Evolutionary conservation across 192 early-diverging fungal species (phyloP).

Genomic region (Chytriomyces sp.): DNA sequence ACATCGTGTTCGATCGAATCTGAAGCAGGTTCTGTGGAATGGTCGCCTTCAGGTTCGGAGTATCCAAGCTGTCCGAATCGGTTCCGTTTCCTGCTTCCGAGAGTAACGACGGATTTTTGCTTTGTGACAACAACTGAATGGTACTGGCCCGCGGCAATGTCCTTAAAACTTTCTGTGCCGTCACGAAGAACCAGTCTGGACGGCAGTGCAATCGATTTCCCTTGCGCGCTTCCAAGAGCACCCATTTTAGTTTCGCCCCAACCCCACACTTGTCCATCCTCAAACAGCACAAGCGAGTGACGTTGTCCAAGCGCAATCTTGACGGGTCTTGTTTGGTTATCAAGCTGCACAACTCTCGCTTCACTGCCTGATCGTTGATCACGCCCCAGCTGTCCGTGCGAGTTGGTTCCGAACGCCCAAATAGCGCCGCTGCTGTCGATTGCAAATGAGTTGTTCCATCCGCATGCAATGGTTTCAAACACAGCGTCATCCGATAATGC

Average conservation of each 20-base stretch:
- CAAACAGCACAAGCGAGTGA: conserved; percentile 40
- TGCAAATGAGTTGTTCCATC: conserved; percentile 64
- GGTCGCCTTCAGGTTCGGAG: not conserved
- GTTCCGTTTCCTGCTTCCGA: conserved; percentile 25
- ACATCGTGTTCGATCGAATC: not conserved
- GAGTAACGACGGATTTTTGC: not conserved
- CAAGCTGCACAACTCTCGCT: not conserved
- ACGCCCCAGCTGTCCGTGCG: conserved; percentile 35
- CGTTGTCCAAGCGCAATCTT: conserved; percentile 35
- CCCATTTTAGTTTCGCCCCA: conserved; percentile 48
- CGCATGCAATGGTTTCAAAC: conserved; percentile 56
- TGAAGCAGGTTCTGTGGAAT: not conserved
- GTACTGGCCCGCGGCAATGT: conserved; percentile 51
- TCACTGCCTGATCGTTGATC: not conserved
- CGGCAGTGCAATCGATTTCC: not conserved
- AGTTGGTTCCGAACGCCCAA: conserved; percentile 35
- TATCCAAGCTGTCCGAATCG: conserved; percentile 22
- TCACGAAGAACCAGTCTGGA: not conserved
- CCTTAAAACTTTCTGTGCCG: conserved; percentile 48
- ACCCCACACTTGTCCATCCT: conserved; percentile 53
- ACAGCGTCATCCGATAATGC: not conserved
- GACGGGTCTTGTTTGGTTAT: too few relatives aligned
- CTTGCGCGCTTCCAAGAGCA: not conserved
- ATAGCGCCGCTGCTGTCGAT: conserved; percentile 20
- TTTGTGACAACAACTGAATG: conserved; percentile 28